Percentiles rank a stretch among this genome's conserved stretches.
These are phyloP conservation scores for Tritrichomonas foetus DNA, from an alignment of 208 protist species.

Conservation along the genomic window DNA sequence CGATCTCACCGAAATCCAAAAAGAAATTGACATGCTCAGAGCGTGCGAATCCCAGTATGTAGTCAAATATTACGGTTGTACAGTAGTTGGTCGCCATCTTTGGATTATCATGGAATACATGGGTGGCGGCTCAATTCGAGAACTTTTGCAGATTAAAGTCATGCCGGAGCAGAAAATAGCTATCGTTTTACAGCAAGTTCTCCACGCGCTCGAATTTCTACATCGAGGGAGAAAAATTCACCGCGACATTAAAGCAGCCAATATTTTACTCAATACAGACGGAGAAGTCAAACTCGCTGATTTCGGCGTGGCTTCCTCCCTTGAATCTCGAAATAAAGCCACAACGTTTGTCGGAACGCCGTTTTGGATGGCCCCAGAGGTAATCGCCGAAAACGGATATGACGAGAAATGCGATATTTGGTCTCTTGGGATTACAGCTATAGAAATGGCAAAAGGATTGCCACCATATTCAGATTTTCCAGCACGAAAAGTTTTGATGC, in stretches of 20 bases:
- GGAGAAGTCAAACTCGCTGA: slow-evolving; percentile 57
- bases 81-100: slow-evolving; percentile 68
- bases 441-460: slow-evolving; percentile 50
- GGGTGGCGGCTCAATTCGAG: slow-evolving; percentile 62
- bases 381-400: slow-evolving; percentile 53
- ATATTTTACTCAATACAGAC: slow-evolving; percentile 49
- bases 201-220: slow-evolving; percentile 70
- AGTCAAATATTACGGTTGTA: slow-evolving; percentile 70
- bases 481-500: slow-evolving; percentile 44
- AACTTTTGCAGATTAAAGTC: slow-evolving; percentile 48
- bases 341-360: slow-evolving; percentile 50
- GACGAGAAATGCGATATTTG: slow-evolving; percentile 52
- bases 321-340: not conserved
- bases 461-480: slow-evolving; percentile 49
- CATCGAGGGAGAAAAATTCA: slow-evolving; percentile 75
- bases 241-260: slow-evolving; percentile 53
- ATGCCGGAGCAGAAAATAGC: not conserved
- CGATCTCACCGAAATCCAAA: slow-evolving; percentile 79
- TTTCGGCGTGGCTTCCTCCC: slow-evolving; percentile 49
- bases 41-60: slow-evolving; percentile 68
- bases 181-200: slow-evolving; percentile 22
- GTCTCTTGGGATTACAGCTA: slow-evolving; percentile 55
- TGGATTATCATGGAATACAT: slow-evolving; percentile 87
- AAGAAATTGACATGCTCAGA: slow-evolving; percentile 72
- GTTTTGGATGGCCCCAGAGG: slow-evolving; percentile 61